Evolutionary conservation across 2,329 filamentous ascomycete species (phyloP).

Genomic region (Westerdykella ornata): DNA sequence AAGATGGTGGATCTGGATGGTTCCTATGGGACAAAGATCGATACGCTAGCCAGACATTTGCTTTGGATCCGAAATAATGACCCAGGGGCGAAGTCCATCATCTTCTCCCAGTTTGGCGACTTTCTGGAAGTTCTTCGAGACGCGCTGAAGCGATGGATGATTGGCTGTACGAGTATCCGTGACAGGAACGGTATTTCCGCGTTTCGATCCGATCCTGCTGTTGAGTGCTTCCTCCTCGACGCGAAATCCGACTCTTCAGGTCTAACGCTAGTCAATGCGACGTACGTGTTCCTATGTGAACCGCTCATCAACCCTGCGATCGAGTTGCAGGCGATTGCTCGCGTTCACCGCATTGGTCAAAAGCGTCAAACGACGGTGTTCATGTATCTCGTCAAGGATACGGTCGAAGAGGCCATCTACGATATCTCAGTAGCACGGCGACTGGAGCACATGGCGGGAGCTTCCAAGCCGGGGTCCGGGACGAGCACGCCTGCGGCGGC

Average conservation of each 20-base stretch:
- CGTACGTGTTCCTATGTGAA: conserved; percentile 90
- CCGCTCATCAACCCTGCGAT: conserved; percentile 89
- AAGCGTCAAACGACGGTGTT: conserved; percentile 82
- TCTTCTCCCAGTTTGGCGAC: conserved; percentile 87
- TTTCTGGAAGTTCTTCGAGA: conserved; percentile 68
- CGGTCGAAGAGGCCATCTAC: conserved; percentile 89
- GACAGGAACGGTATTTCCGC: conserved; percentile 60
- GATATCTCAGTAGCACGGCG: conserved; percentile 74
- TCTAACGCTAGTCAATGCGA: conserved; percentile 86
- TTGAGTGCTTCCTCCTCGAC: conserved; percentile 83
- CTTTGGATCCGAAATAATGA: conserved; percentile 79
- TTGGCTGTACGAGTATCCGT: conserved; percentile 67
- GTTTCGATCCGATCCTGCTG: conserved; percentile 67
- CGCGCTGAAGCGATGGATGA: conserved; percentile 65
- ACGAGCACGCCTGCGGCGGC: conserved; percentile 22
- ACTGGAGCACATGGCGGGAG: conserved; percentile 63
- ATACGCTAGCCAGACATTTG: conserved; percentile 66
- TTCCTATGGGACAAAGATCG: conserved; percentile 85
- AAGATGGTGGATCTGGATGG: conserved; percentile 67
- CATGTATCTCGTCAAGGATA: conserved; percentile 87
- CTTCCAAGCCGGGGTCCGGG: conserved; percentile 4
- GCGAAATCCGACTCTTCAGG: conserved; percentile 84
- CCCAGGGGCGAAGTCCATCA: conserved; percentile 79
- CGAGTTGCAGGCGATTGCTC: conserved; percentile 88
- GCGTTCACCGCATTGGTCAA: conserved; percentile 92